Conservation (phyloP, 2,329 filamentous ascomycete genomes). For the Acrodontium crateriforme region DNA sequence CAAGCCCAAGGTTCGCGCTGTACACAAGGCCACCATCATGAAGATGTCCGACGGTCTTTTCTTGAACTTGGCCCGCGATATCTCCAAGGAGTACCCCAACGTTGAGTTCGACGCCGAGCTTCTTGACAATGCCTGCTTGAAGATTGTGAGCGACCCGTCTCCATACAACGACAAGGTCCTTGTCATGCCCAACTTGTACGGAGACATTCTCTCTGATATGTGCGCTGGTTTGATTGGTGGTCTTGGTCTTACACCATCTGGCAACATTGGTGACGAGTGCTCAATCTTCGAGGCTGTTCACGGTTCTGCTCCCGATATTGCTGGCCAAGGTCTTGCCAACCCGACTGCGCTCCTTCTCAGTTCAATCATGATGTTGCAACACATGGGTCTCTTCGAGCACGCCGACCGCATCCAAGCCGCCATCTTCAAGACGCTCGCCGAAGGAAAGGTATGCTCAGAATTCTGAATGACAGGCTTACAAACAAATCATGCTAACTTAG, state of each 20-base stretch:
- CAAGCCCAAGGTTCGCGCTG: conserved; percentile 90
- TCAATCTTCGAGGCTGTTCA: conserved; percentile 99
- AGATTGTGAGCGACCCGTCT: conserved; percentile 90
- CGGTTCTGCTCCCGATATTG: conserved; percentile 45
- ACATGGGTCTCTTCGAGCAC: conserved; percentile 83
- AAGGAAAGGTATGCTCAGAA: conserved; percentile 62
- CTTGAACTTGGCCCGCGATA: conserved; percentile 69
- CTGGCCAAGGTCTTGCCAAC: conserved; percentile 91
- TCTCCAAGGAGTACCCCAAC: conserved; percentile 88
- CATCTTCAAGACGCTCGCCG: conserved; percentile 85
- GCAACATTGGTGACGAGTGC: conserved; percentile 98
- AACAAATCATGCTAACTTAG: not conserved
- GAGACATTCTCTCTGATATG: conserved; percentile 99
- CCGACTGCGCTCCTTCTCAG: conserved; percentile 88
- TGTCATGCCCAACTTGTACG: conserved; percentile 95
- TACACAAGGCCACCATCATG: conserved; percentile 99
- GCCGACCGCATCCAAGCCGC: conserved; percentile 83
- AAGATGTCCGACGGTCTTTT: conserved; percentile 99
- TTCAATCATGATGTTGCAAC: conserved; percentile 99
- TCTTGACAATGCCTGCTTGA: conserved; percentile 97
- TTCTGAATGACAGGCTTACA: not conserved
- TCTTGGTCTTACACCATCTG: conserved; percentile 89
- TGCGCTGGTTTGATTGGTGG: conserved; percentile 97
- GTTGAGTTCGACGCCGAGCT: conserved; percentile 97
- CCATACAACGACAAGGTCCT: conserved; percentile 99